Evolutionary conservation across 768 basidiomycete genomes (phyloP), one percentile per base, ranked within the genome.

Genomic region (Russula sp.): DNA sequence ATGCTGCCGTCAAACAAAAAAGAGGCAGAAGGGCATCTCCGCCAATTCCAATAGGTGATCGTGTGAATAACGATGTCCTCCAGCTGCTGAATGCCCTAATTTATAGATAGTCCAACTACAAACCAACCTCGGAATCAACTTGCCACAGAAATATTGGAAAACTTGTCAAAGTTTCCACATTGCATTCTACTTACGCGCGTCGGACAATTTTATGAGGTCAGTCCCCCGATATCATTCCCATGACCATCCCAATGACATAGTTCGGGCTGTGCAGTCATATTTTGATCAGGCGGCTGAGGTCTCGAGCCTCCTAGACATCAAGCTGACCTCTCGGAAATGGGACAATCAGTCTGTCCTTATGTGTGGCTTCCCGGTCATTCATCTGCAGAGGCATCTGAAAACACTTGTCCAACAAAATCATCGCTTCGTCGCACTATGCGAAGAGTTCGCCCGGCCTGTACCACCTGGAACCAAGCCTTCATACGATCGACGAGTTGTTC

Each of bases 201-300:
- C 13, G 95, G 95, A 16, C 88, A 93, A 70, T 98, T 98, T 74
- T 98, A 96, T 72, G 95, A 98, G 83, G 95, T 92, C 73, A 46
- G 77, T 24, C 8, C 2, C 53, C 5, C 30, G n/a, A 3, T 49
- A 11, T 46, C 11, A 11, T 38, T 28, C 14, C 55, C 13, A 5
- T 26, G 28, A 20, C 14, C 10, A 3, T 46, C 34, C n/a, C 8
- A 16, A 42, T 54, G 42, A 55, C 52, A 20, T 10, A 1, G 18
- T n/a, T 50, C 40, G 38, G 30, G 11, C 32, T 20, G 40, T 16
- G 16, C 61, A 98, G 94, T 95, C 95, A 0, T 97, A 97, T 74
- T 98, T 96, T 69, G 88, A 91, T 46, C 95, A 95, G 80, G 94
- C 94, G 9, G 76, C 78, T 16, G 86, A 90, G 64, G 85, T 98